Conservation (phyloP, 164 flowering plant genomes). For the Liquidambar formosana region DNA sequence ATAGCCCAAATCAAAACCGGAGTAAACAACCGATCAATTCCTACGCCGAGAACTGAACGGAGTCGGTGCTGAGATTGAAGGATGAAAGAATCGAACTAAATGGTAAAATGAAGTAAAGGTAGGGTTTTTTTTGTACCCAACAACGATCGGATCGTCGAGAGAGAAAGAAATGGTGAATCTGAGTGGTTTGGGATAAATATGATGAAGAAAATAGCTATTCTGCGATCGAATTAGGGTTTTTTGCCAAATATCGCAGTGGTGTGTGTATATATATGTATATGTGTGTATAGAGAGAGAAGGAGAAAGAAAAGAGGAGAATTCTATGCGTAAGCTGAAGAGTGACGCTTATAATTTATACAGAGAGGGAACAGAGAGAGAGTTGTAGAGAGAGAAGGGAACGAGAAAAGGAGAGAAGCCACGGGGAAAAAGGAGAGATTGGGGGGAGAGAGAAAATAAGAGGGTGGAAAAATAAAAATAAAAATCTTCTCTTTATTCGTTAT, state of each 20-base stretch:
- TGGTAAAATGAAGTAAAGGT: background rate
- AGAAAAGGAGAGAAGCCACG: background rate
- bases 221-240: slow-evolving; percentile 26
- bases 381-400: background rate
- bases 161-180: no score
- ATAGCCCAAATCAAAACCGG: slow-evolving; percentile 24
- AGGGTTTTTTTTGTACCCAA: slow-evolving; percentile 8
- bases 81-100: background rate
- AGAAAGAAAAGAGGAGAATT: slow-evolving; percentile 18
- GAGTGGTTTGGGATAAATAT: background rate
- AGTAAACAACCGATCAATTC: slow-evolving; percentile 23
- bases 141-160: slow-evolving; percentile 17
- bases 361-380: background rate
- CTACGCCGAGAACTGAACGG: slow-evolving; percentile 23
- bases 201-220: background rate
- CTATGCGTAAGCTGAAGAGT: slow-evolving; percentile 4
- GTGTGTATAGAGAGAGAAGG: background rate
- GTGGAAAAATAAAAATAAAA: background rate
- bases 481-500: background rate
- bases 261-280: no score
- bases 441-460: background rate
- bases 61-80: background rate
- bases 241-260: slow-evolving; percentile 8
- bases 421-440: background rate
- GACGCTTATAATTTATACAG: background rate